Evolutionary conservation across 805 yeast species (phyloP).

Genomic region (Kodamaea neixiangensis): DNA sequence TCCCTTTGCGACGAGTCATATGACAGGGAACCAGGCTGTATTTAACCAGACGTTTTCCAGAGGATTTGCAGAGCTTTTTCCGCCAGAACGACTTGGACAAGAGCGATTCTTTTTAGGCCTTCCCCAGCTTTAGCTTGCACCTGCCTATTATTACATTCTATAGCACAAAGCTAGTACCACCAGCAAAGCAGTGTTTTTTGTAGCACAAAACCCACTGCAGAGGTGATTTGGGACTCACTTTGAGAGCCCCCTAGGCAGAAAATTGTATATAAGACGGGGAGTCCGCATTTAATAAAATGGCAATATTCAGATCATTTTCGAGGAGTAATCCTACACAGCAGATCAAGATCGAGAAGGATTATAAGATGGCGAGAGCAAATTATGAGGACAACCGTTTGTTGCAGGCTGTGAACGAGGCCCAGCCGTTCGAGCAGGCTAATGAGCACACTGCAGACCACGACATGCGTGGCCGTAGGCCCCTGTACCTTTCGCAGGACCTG

Average conservation of each 20-base stretch:
- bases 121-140: background rate
- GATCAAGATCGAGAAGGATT: constrained; percentile 2
- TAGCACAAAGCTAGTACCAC: background rate
- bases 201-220: background rate
- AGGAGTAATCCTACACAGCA: constrained; percentile 18
- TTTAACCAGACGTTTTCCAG: background rate
- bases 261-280: constrained; percentile 6
- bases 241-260: background rate
- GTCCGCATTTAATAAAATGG: constrained; percentile 20
- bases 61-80: no score
- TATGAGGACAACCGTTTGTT: constrained; percentile 69
- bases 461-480: constrained; percentile 35
- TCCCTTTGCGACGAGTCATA: background rate
- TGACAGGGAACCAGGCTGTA: background rate
- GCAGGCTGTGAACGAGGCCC: constrained; percentile 91
- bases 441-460: constrained; percentile 34
- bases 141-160: background rate
- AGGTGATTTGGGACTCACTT: background rate
- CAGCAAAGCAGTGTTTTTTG: background rate
- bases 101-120: background rate
- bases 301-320: constrained; percentile 32
- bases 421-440: constrained; percentile 79
- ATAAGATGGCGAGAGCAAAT: constrained; percentile 8
- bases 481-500: constrained; percentile 48
- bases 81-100: no score